A percentile compares a stretch with the other conserved stretches of the same genome.
phyloP scores from a whole-genome alignment of 192 early-diverging fungal species.

The Entomortierella parvispora region DNA sequence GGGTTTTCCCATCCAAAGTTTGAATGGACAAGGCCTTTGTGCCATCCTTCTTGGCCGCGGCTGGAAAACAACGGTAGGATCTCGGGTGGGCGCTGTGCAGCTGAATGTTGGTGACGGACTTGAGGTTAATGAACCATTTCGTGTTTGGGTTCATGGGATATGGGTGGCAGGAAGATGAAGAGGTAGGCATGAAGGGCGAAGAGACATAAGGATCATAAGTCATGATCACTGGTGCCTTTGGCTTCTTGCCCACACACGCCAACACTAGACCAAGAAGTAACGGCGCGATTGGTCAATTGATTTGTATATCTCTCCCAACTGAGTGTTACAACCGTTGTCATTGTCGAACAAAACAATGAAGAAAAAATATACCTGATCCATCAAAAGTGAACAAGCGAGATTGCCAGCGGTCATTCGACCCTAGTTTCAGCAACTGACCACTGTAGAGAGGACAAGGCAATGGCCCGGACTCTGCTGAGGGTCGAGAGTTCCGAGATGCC shows the following conservation, averaged over 20 bases:
- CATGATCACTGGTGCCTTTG: conserved; percentile 22
- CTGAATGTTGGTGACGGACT: conserved; percentile 12
- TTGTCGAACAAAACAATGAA: too few species aligned
- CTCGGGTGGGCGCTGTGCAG: conserved; percentile 11
- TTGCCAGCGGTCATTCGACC: conserved; percentile 35
- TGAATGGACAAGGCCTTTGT: conserved; percentile 19
- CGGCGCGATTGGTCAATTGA: too few species aligned
- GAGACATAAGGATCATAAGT: conserved; percentile 41
- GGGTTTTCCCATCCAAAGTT: conserved; percentile 22
- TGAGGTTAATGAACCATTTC: conserved; percentile 35
- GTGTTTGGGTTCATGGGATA: conserved; percentile 40
- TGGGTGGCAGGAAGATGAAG: conserved; percentile 1
- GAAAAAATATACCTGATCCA: conserved; percentile 38
- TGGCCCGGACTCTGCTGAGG: neutral
- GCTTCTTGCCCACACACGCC: conserved; percentile 23
- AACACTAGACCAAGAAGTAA: too few species aligned
- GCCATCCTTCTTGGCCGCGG: neutral
- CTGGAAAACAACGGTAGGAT: conserved; percentile 14
- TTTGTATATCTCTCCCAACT: too few species aligned
- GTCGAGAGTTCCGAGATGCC: conserved; percentile 1
- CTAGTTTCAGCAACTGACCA: conserved; percentile 31
- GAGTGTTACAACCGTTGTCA: too few species aligned
- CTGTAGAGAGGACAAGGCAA: conserved; percentile 23
- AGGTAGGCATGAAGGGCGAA: conserved; percentile 27
- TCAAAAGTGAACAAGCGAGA: conserved; percentile 41